A percentile compares a stretch with the other conserved stretches of the same genome.
Conservation (phyloP, 2,329 filamentous ascomycete genomes). For the Pseudogymnoascus sp. region DNA sequence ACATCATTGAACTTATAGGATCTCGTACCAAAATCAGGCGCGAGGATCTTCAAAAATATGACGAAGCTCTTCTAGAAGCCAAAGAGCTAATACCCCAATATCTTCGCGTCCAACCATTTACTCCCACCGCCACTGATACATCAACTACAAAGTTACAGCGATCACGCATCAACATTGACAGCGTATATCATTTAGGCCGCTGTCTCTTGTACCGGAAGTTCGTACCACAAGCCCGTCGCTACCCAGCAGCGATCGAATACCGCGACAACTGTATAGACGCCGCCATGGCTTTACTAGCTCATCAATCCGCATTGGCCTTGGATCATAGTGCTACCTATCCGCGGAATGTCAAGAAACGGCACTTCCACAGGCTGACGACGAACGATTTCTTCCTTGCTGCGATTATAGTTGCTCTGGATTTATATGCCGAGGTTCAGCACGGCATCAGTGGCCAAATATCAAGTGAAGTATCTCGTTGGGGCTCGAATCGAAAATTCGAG, state of each 20-base stretch:
- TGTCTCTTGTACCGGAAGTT: conserved; percentile 12
- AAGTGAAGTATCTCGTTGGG: conserved; percentile 4
- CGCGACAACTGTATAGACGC: conserved; percentile 9
- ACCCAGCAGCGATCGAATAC: conserved; percentile 6
- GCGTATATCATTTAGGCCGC: conserved; percentile 10
- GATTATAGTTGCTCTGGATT: conserved; percentile 13
- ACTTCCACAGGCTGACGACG: conserved; percentile 10
- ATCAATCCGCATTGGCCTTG: conserved; percentile 11
- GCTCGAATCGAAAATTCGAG: conserved; percentile 4
- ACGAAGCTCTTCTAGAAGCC: not conserved
- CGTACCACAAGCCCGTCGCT: not conserved
- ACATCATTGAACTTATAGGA: conserved; percentile 10
- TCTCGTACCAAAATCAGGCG: not conserved
- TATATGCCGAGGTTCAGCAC: conserved; percentile 10
- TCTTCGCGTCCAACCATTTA: not conserved
- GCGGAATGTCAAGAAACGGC: conserved; percentile 4
- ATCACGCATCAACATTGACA: conserved; percentile 3
- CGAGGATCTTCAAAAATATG: conserved; percentile 8
- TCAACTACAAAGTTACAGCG: not conserved
- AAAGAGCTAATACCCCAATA: not conserved
- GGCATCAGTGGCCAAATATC: not conserved
- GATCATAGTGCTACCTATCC: not conserved
- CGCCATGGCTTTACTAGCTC: conserved; percentile 10
- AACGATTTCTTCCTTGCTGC: conserved; percentile 14
- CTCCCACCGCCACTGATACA: not conserved